Evolutionary conservation across 202 grass and related monocot genomes (phyloP), one percentile per base, ranked within the genome.

Genomic region (Musa balbisiana): DNA sequence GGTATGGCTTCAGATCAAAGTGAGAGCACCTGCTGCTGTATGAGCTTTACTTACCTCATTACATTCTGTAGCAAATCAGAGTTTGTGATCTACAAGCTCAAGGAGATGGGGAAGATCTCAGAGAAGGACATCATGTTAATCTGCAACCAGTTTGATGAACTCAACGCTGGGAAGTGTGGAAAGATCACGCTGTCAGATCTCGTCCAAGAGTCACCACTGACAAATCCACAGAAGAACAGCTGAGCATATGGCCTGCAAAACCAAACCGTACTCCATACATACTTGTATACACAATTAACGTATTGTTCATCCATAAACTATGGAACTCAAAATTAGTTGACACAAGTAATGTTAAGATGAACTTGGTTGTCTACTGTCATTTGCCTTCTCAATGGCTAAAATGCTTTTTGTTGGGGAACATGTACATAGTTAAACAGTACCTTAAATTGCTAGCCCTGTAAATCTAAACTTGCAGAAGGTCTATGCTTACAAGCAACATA

Each of bases 131-230:
- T 92, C 52, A 86, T 78, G 73, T 88, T 83, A 79, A 88, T 99
- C 78, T 87, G 87, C 0, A 78, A 99, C 3, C 91, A 99, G 67
- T 99, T 99, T 67, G 91, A 94, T 29, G 88, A 87, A 70, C 77
- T 99, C 51, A 91, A 94, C 75, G 64, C 71, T 23, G 88, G 87
- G 24, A 87, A 88, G 52, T 92, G 91, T 25, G 95, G 95, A 20
- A 99, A 94, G 86, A 99, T 99, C 50, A 99, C 89, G 0, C 88
- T 99, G 71, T 94, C 95, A 0, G 85, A 89, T 85, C 87, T 99
- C 60, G 74, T 99, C 33, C 33, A 43, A 43, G 62, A 92, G 89
- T 69, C 95, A 92, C 84, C 88, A 88, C 73, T 83, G 22, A 52
- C 14, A 17, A 10, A 23, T 23, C 53, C 49, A 8, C 9, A 2